Base-by-base conservation (phyloP, 2,329 filamentous ascomycete genomes). In the Colletotrichum sp. region DNA sequence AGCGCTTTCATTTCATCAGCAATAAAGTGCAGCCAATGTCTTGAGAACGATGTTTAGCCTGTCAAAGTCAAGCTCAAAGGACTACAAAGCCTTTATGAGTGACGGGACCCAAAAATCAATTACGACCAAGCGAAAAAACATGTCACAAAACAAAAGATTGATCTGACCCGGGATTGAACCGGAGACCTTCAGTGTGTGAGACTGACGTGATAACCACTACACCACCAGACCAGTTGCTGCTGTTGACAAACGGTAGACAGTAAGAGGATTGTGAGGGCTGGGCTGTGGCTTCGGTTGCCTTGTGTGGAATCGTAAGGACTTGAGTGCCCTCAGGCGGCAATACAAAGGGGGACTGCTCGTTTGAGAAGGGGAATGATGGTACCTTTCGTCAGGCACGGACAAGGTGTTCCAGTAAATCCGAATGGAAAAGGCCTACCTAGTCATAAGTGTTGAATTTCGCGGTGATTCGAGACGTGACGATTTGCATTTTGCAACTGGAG, bases 201-300 rank as follows among this genome's bases (percentile, higher is more conserved):
- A 67, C 64, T 52, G 64, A 67, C 36, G 44, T 67, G 39, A 67
- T 67, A 55, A 67, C 64, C 39, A 67, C 64, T 67, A 67, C 39
- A 67, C 64, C 30, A 64, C 30, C 26, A 26, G 55, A 59, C 55
- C 55, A 49, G 18, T 49, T 21, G n/a, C 44, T 49, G 6, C n/a
- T 49, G 44, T 49, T 21, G 44, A 2, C 44, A 49, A 7, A 49
- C n/a, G 10, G n/a, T 7, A 7, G n/a, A 49, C 44, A 49, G 44
- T 49, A n/a, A 49, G 44, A 13, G 44, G 44, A 49, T n/a, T n/a
- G 21, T 49, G 44, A 49, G 44, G 44, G 44, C n/a, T 49, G 7
- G 44, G n/a, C n/a, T 49, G 18, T 49, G n/a, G 44, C 44, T 13
- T 6, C n/a, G 10, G 44, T 49, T 49, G 44, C 44, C n/a, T 49